Evolutionary conservation across 805 yeast genomes (phyloP), one percentile per base, ranked within the genome.

Genomic region (Saturnispora hagleri): DNA sequence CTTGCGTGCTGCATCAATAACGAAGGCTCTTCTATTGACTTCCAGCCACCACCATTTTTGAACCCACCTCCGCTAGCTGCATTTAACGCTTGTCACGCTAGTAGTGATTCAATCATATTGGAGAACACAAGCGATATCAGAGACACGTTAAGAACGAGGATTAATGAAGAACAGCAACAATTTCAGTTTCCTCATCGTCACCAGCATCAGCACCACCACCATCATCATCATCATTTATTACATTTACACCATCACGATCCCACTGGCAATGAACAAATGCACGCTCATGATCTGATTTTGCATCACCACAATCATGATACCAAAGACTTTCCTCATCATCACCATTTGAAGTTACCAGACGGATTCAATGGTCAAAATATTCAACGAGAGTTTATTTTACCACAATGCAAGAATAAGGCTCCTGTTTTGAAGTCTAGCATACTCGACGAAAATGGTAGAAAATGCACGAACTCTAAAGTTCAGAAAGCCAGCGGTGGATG

Each of bases 341-440:
- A 61, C 42, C 69, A 65, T 55, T 53, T 62, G n/a, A 67, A 63
- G 35, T 58, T 62, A 48, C 62, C 62, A 50, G 65, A 64, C 43
- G 55, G 58, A 44, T 40, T 56, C 5, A 59, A 62, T 43, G 67
- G 67, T 28, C 56, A 57, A 26, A 31, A 55, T 12, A 53, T 63
- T 8, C 60, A 63, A 41, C 64, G 62, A 47, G 65, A 64, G 38
- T 57, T 64, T 22, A 64, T 64, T 7, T 57, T 64, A 17, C 67
- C 68, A 5, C 54, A 53, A 26, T 57, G 60, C 47, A 51, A 55
- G 15, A 38, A n/a, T 18, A 38, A 38, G 42, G 24, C 42, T 18
- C 22, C 42, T 38, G 18, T 31, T 20, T 31, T n/a, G n/a, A 43
- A 15, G 18, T 24, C 46, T 13, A 28, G 34, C 4, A 31, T 31